Conservation (phyloP, 179 eudicot species). For the Silene noctiflora region DNA sequence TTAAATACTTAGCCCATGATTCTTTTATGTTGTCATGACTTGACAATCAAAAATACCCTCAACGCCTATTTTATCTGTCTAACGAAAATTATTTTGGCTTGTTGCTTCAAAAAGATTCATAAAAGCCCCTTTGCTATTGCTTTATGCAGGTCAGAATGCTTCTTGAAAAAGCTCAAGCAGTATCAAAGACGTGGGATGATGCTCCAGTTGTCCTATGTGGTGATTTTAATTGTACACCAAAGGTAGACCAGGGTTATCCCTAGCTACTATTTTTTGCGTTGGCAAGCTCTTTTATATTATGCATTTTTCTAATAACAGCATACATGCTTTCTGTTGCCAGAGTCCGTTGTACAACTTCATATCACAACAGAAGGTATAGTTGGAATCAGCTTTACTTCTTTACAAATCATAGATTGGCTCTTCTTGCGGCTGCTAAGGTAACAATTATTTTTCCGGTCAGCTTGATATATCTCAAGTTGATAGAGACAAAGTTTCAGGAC, state of each 20-base stretch:
- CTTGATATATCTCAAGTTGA: constrained; percentile 66
- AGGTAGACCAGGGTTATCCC: constrained; percentile 40
- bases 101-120: constrained; percentile 3
- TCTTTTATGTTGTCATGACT: constrained; percentile 5
- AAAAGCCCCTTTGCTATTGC: constrained; percentile 1
- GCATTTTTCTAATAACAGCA: constrained; percentile 15
- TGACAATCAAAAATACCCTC: background rate
- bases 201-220: constrained; percentile 93
- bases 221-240: constrained; percentile 88
- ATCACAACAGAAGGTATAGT: constrained; percentile 67
- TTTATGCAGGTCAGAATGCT: constrained; percentile 68
- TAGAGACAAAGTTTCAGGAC: constrained; percentile 87
- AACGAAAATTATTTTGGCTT: background rate
- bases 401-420: constrained; percentile 1
- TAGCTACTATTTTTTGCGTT: background rate
- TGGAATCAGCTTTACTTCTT: constrained; percentile 15
- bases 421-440: constrained; percentile 11
- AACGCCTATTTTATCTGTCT: constrained; percentile 1
- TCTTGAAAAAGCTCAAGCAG: constrained; percentile 66
- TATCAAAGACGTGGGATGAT: constrained; percentile 86
- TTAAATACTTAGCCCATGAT: background rate
- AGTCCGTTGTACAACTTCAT: constrained; percentile 89
- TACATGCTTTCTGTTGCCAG: constrained; percentile 39
- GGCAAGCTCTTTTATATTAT: constrained; percentile 3
- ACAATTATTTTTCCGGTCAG: constrained; percentile 42